Evolutionary conservation across 139 green algal genomes (phyloP).

Genomic region (Auxenochlorella protothecoides): DNA sequence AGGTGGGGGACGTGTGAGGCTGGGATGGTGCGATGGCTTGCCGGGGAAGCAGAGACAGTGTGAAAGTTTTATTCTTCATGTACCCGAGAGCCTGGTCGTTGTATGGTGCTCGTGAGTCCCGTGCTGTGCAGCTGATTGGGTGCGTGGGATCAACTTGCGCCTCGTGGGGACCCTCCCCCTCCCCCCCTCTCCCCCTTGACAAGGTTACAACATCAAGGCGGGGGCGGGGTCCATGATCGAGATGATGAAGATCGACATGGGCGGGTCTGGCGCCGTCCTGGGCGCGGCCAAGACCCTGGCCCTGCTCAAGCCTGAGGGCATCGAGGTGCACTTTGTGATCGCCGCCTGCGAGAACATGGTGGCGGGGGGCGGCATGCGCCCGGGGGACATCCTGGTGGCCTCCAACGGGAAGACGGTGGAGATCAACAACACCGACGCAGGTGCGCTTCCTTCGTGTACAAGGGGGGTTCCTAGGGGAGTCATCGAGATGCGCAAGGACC

Average conservation of each 20-base stretch:
- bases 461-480: no score
- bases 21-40: constrained; percentile 17
- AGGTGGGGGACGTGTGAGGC: constrained; percentile 2
- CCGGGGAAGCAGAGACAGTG: no score
- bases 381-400: constrained; percentile 87
- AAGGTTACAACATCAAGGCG: constrained; percentile 96
- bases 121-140: no score
- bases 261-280: constrained; percentile 62
- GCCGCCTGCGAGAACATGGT: constrained; percentile 98
- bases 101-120: no score
- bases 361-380: constrained; percentile 65
- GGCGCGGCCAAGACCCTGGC: constrained; percentile 68
- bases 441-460: no score
- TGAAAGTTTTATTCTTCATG: no score
- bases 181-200: no score
- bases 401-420: constrained; percentile 90
- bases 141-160: no score
- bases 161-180: no score
- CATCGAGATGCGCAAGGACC: no score
- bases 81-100: no score
- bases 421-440: constrained; percentile 33
- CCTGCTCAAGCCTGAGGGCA: constrained; percentile 46
- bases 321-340: constrained; percentile 91
- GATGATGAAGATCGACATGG: constrained; percentile 91
- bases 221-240: constrained; percentile 86